Percentiles rank a stretch among this genome's conserved stretches.
Evolutionary conservation across 2,329 filamentous ascomycete genomes (phyloP).

Genomic region (Pseudonectria foliicola): DNA sequence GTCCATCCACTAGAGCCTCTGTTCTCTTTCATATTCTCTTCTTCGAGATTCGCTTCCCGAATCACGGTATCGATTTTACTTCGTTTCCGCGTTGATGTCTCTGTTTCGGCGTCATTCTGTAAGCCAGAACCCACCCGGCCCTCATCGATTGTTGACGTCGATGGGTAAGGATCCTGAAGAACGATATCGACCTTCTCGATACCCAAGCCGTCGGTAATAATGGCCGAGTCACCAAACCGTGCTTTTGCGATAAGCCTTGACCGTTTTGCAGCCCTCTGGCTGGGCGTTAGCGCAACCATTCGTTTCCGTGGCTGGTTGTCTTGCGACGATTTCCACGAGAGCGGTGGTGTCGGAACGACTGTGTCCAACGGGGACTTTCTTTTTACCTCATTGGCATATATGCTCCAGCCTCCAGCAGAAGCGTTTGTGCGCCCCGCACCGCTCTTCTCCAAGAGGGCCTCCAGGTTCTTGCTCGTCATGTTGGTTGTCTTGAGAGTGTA

Average conservation of each 20-base stretch:
- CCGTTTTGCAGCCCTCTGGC: slow-evolving; percentile 44
- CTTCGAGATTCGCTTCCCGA: slow-evolving; percentile 20
- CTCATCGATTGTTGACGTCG: slow-evolving; percentile 13
- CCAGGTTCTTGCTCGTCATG: slow-evolving; percentile 64
- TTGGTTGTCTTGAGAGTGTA: slow-evolving; percentile 63
- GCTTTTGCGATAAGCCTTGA: slow-evolving; percentile 55
- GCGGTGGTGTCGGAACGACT: slow-evolving; percentile 39
- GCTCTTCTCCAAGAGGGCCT: slow-evolving; percentile 59
- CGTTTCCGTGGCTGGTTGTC: slow-evolving; percentile 25
- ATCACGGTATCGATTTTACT: slow-evolving; percentile 31
- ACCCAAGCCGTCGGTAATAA: slow-evolving; percentile 49
- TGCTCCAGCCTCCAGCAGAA: slow-evolving; percentile 70
- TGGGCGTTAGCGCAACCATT: slow-evolving; percentile 13
- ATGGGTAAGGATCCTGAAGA: slow-evolving; percentile 51
- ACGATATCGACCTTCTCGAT: slow-evolving; percentile 55
- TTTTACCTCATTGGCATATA: slow-evolving; percentile 61
- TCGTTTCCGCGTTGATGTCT: slow-evolving; percentile 15
- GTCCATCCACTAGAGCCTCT: slow-evolving; percentile 24
- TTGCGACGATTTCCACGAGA: slow-evolving; percentile 28
- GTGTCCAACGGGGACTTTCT: slow-evolving; percentile 50
- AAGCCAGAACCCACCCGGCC: slow-evolving; percentile 12
- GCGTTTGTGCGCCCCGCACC: slow-evolving; percentile 64
- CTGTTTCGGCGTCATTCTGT: slow-evolving; percentile 5
- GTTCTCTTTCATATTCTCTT: slow-evolving; percentile 19
- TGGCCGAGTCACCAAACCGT: slow-evolving; percentile 60